These are phyloP conservation scores for Cladosporium sp. DNA, from an alignment of 2,329 filamentous ascomycete species.

Conservation along the genomic window DNA sequence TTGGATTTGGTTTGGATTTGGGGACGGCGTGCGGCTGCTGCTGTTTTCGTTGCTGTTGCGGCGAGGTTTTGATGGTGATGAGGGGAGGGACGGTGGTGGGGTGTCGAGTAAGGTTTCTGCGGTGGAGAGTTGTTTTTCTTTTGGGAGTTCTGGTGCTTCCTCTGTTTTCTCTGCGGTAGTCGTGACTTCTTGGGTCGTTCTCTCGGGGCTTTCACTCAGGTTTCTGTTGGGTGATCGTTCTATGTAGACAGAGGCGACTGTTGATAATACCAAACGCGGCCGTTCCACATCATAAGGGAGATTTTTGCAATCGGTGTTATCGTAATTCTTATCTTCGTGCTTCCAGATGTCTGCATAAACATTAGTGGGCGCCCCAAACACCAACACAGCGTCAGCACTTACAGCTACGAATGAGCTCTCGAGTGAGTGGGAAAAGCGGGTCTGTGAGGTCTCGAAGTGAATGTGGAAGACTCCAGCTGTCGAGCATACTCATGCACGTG, in stretches of 20 bases:
- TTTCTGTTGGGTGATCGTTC: neutral
- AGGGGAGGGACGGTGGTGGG: neutral
- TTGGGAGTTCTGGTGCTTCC: no score
- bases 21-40: neutral
- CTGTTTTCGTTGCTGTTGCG: neutral
- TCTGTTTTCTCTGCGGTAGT: no score
- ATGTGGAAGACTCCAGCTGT: constrained; percentile 5
- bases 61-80: neutral
- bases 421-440: neutral
- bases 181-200: neutral
- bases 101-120: neutral
- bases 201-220: neutral
- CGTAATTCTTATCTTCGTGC: neutral
- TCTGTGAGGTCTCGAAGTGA: neutral
- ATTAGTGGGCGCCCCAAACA: neutral
- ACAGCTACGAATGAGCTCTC: neutral
- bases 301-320: neutral
- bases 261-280: neutral
- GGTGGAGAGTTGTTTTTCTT: neutral
- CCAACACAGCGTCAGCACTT: neutral
- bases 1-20: neutral
- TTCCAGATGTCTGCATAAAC: neutral
- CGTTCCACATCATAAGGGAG: neutral
- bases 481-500: constrained; percentile 3
- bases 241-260: neutral